Percentiles rank a stretch among this genome's conserved stretches.
Evolutionary conservation across 176 grass and related monocot genomes (phyloP).

Genomic region (Zoysia pacifica): DNA sequence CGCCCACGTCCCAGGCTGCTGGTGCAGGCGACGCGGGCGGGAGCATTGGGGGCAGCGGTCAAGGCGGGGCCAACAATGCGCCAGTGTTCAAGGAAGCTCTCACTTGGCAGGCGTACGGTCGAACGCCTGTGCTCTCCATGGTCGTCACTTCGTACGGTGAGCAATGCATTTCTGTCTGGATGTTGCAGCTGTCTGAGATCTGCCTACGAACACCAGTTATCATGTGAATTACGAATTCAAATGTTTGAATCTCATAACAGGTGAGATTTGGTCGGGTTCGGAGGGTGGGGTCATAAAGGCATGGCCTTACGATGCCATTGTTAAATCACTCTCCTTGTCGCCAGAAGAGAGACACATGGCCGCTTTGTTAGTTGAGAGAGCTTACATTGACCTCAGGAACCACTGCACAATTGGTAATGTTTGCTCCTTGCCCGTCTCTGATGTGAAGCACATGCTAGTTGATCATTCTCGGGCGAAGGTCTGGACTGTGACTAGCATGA

Average conservation of each 20-base stretch:
- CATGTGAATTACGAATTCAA: conserved; percentile 14
- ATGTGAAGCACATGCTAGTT: conserved; percentile 73
- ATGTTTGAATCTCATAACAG: conserved; percentile 45
- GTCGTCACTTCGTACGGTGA: conserved; percentile 75
- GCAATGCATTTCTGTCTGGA: conserved; percentile 6
- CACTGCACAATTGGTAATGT: conserved; percentile 78
- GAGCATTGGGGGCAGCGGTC: conserved; percentile 30
- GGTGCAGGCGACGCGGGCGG: conserved; percentile 24
- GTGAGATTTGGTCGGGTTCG: conserved; percentile 96
- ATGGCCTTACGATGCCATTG: conserved; percentile 91
- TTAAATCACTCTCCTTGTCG: conserved; percentile 75
- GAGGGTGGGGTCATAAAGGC: conserved; percentile 82
- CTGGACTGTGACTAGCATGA: conserved; percentile 75
- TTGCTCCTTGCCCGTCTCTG: conserved; percentile 75
- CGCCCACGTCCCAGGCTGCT: conserved; percentile 5
- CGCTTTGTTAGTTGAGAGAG: conserved; percentile 79
- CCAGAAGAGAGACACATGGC: conserved; percentile 92
- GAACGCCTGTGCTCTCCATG: conserved; percentile 87
- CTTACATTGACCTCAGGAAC: conserved; percentile 81
- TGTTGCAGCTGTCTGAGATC: not conserved
- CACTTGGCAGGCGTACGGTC: conserved; percentile 80
- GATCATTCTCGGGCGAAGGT: conserved; percentile 77
- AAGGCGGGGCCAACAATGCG: conserved; percentile 34
- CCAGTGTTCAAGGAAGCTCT: conserved; percentile 70
- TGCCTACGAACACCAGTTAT: not conserved